Conservation (phyloP, 352 stramenopile genomes). For the Globisporangium cylindrosporum region DNA sequence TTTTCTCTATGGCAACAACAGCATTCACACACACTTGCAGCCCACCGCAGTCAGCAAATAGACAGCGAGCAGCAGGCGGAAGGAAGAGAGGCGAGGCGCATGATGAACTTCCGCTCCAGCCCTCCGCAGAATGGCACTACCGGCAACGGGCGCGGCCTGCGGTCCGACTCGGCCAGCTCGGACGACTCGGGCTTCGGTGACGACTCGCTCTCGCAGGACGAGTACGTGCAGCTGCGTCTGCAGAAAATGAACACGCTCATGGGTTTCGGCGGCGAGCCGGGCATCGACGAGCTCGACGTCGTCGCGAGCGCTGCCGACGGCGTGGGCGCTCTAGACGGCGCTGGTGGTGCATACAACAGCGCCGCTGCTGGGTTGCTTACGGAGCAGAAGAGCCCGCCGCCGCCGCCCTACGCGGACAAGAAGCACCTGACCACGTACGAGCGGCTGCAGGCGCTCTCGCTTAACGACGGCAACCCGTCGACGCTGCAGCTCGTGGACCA, state of each 20-base stretch:
- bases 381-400: conserved; percentile 5
- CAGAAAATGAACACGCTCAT: conserved; percentile 55
- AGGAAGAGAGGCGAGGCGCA: not conserved
- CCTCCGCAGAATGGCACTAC: not conserved
- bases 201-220: conserved; percentile 42
- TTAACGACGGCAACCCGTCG: conserved; percentile 24
- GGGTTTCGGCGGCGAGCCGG: conserved; percentile 21
- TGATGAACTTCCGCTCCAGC: conserved; percentile 11
- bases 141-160: conserved; percentile 7
- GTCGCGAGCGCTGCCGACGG: conserved; percentile 22
- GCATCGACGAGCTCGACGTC: conserved; percentile 22
- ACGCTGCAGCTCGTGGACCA: conserved; percentile 24
- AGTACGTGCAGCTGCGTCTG: conserved; percentile 46
- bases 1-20: not conserved
- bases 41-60: not conserved
- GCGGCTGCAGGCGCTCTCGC: conserved; percentile 52
- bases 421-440: conserved; percentile 34
- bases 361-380: not conserved
- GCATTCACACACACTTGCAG: not conserved
- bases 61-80: not conserved
- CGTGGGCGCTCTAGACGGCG: not conserved
- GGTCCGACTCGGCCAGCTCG: conserved; percentile 32
- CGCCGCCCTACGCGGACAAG: conserved; percentile 7
- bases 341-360: not conserved
- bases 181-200: conserved; percentile 56